A percentile compares a stretch with the other conserved stretches of the same genome.
Conservation (phyloP, 306 rosid genomes). For the Canavalia gladiata region DNA sequence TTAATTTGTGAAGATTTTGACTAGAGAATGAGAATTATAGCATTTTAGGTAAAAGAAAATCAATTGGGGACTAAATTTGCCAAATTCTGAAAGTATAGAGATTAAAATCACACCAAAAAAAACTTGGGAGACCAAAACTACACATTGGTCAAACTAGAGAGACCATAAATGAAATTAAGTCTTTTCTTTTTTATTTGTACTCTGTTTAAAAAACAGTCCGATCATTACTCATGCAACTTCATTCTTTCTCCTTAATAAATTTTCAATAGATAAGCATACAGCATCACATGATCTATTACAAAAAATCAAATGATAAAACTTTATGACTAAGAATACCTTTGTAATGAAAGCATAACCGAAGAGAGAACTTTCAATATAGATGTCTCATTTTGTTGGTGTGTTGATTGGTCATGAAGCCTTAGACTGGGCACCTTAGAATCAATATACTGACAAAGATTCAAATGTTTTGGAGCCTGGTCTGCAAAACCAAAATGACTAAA, state of each 20-base stretch:
- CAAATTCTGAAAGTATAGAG: no score
- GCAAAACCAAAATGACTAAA: constrained; percentile 60
- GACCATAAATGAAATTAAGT: no score
- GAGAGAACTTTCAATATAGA: constrained; percentile 72
- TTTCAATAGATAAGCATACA: constrained; percentile 10
- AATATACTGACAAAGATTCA: constrained; percentile 72
- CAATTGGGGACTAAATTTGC: no score
- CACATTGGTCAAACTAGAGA: no score
- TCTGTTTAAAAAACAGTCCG: not conserved
- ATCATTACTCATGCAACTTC: not conserved
- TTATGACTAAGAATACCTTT: constrained; percentile 63
- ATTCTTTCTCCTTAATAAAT: not conserved
- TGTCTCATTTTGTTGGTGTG: constrained; percentile 63
- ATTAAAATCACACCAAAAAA: no score
- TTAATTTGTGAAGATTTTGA: no score
- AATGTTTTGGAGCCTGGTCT: constrained; percentile 76
- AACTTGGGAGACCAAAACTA: no score
- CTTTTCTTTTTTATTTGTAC: not conserved
- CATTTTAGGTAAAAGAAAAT: no score
- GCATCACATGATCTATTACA: not conserved
- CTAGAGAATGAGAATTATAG: no score
- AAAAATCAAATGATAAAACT: constrained; percentile 26
- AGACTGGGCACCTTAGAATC: constrained; percentile 77
- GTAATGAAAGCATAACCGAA: constrained; percentile 77
- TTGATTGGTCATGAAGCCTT: constrained; percentile 56